These are phyloP conservation scores for Macrocybe gigantea DNA, from an alignment of 768 basidiomycete genomes.

Conservation along the genomic window DNA sequence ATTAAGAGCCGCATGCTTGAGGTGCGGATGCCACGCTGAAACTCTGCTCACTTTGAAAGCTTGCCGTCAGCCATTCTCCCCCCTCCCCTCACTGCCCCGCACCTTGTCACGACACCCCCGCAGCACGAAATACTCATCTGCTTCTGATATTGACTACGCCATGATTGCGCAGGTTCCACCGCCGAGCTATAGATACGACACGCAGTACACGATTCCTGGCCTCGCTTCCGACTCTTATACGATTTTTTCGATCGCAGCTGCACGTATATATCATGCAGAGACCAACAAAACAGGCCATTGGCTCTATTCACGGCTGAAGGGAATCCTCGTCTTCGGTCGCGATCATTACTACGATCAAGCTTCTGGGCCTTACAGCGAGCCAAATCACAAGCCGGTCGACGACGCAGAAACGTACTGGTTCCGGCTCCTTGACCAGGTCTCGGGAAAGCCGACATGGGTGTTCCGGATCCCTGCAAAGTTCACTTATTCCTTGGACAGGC, in stretches of 20 bases:
- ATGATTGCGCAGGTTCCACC: too few relatives aligned
- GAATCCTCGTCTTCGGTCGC: slow-evolving; percentile 51
- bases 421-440: slow-evolving; percentile 51
- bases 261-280: slow-evolving; percentile 58
- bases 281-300: slow-evolving; percentile 43
- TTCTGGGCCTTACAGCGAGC: slow-evolving; percentile 7
- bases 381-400: neutral
- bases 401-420: slow-evolving; percentile 48
- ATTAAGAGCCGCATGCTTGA: too few relatives aligned
- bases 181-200: too few relatives aligned
- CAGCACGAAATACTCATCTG: too few relatives aligned
- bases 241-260: slow-evolving; percentile 47
- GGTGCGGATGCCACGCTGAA: too few relatives aligned
- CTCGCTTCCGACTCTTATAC: slow-evolving; percentile 26
- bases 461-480: slow-evolving; percentile 56
- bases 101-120: too few relatives aligned
- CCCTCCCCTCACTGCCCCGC: too few relatives aligned
- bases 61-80: too few relatives aligned
- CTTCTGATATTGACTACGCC: too few relatives aligned
- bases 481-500: slow-evolving; percentile 76
- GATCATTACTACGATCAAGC: slow-evolving; percentile 27
- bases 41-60: too few relatives aligned
- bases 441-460: slow-evolving; percentile 60
- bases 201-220: slow-evolving; percentile 7
- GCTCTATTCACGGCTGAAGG: slow-evolving; percentile 55